Evolutionary conservation across 1,139 yeast species (phyloP), one percentile per base, ranked within the genome.

Genomic region (Nakaseomyces glabratus): DNA sequence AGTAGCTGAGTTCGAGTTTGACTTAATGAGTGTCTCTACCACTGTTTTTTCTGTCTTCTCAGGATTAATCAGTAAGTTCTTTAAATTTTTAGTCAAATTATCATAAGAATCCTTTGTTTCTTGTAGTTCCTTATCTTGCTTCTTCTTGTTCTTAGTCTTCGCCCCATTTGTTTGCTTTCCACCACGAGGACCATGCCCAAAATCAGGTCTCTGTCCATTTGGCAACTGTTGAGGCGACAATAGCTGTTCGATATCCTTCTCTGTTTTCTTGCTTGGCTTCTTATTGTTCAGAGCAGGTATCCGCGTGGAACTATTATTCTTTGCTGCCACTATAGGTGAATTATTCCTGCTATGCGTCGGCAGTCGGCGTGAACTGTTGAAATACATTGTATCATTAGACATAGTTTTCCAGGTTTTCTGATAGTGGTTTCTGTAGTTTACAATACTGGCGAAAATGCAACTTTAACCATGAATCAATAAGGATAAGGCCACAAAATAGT

Each of bases 331-430:
- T 30, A 38, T 41, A 19, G 37, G 42, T 16, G 49, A 36, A 35
- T 44, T 46, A 34, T 51, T 51, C 36, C 45, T 51, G 20, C 54
- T 42, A 16, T 48, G 44, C n/a, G 52, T 36, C 11, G 50, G 46
- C 40, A 53, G 34, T 45, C 52, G 40, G 38, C 57, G 43, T 20
- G 60, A 48, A 39, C 57, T 55, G 31, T 53, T 52, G 36, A 54
- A 41, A 38, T 52, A 53, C 57, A 47, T 52, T 20, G 60, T 52
- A 46, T 55, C 60, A 12, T 53, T 45, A 11, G 58, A 52, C 60
- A 55, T 54, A 4, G 10, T n/a, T 18, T n/a, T n/a, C n/a, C n/a
- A n/a, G 26, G n/a, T n/a, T n/a, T n/a, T n/a, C n/a, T n/a, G n/a
- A n/a, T n/a, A n/a, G n/a, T n/a, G n/a, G n/a, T n/a, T n/a, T n/a